Evolutionary conservation across 2,329 filamentous ascomycete genomes (phyloP), one percentile per base, ranked within the genome.

Genomic region (Aspergillus ruber): DNA sequence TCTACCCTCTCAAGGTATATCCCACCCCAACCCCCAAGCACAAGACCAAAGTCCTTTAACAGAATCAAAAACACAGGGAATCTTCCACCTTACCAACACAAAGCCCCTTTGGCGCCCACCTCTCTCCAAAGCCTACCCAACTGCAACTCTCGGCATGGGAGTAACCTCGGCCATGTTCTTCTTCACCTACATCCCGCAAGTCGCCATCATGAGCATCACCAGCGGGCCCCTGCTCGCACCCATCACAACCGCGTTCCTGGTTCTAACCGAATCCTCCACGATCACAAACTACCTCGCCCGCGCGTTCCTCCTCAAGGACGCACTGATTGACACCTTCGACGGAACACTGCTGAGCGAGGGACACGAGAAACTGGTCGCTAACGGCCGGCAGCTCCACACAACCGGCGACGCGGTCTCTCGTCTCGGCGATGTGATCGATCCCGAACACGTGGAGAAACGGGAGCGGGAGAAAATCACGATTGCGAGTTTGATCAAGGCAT

Each of bases 261-360:
- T 82, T 8, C 73, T 78, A 47, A 72, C 74, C 64, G 83, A 85
- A 72, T 78, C 75, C 50, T 71, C 73, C 1, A 69, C 72, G 1
- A 67, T 78, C 39, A 73, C 72, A 33, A 73, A 69, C 41, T 63
- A 81, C 27, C 63, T 84, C n/a, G 75, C 77, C 40, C 82, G 84
- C 58, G 84, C 80, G 38, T 91, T 89, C 63, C 70, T 95, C 33
- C 80, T 95, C 40, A 83, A 88, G 55, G 88, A 94, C 52, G 86
- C 88, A 0, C 75, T 96, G 29, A 75, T 93, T 21, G 90, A 96
- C 65, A 91, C 88, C 0, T 96, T 96, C 64, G 91, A 96, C 62
- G 89, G 86, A 15, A 77, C 77, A 8, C 72, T 85, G 2, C 57
- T 85, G 2, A 72, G 75, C 3, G 72, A 74, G 44, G 74, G 77